phyloP scores from a whole-genome alignment of 106 monocot species.

The Posidonia australis region DNA sequence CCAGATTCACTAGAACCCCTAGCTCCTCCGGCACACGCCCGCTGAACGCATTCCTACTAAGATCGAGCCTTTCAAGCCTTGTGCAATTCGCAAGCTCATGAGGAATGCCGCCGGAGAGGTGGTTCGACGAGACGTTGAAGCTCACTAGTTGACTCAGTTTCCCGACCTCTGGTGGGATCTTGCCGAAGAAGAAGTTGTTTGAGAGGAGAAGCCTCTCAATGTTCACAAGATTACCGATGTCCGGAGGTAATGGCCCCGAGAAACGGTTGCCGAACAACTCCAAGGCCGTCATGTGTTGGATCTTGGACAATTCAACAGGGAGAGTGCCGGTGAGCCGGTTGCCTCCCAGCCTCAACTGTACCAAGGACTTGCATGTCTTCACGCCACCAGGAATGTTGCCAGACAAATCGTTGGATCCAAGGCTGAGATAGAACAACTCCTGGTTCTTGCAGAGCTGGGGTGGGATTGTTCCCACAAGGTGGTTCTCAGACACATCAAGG shows the following conservation, averaged over 20 bases:
- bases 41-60: slow-evolving; percentile 57
- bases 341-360: slow-evolving; percentile 68
- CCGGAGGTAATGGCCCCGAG: slow-evolving; percentile 67
- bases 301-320: slow-evolving; percentile 60
- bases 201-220: slow-evolving; percentile 63
- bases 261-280: slow-evolving; percentile 71
- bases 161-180: slow-evolving; percentile 66
- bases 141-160: slow-evolving; percentile 56
- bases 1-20: slow-evolving; percentile 61
- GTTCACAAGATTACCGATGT: slow-evolving; percentile 55
- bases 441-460: slow-evolving; percentile 55
- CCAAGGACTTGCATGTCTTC: slow-evolving; percentile 60
- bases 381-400: slow-evolving; percentile 68
- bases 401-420: slow-evolving; percentile 59
- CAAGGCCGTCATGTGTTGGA: slow-evolving; percentile 55
- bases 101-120: slow-evolving; percentile 47
- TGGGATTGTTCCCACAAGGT: slow-evolving; percentile 67
- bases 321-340: slow-evolving; percentile 82
- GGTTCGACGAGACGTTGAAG: slow-evolving; percentile 83
- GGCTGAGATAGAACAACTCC: slow-evolving; percentile 66
- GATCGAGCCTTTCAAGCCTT: slow-evolving; percentile 78
- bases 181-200: slow-evolving; percentile 55
- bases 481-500: slow-evolving; percentile 79
- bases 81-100: slow-evolving; percentile 53
- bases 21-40: slow-evolving; percentile 53